Percentiles rank a stretch among this genome's conserved stretches.
phyloP scores from a whole-genome alignment of 805 yeast genomes.

The Saturnispora hagleri region DNA sequence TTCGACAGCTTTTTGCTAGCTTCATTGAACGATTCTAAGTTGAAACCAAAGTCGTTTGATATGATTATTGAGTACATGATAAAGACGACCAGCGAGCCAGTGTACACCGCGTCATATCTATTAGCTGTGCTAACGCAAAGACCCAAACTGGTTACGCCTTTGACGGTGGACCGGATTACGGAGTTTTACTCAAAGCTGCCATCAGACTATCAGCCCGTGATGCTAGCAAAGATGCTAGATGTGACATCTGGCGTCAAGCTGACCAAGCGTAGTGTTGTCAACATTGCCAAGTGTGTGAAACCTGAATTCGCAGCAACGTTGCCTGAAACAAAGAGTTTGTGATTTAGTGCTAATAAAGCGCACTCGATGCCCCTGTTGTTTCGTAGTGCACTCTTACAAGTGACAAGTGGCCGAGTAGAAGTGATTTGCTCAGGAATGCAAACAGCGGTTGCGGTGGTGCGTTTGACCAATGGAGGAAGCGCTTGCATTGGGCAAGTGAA shows the following conservation, averaged over 20 bases:
- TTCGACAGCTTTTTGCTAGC: background rate
- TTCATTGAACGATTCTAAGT: background rate
- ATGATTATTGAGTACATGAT: background rate
- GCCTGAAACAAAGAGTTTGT: background rate
- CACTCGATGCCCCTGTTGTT: background rate
- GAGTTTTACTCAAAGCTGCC: background rate
- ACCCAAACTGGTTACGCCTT: background rate
- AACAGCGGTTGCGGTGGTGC: too few relatives aligned
- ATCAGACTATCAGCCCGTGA: background rate
- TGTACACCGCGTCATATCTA: background rate
- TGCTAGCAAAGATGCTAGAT: background rate
- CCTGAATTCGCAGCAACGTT: background rate
- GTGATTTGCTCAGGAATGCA: too few relatives aligned
- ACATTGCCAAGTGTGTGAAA: background rate
- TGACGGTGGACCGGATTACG: background rate
- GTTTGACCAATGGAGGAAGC: too few relatives aligned
- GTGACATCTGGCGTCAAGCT: background rate
- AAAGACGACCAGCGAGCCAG: background rate
- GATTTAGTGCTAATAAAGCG: background rate
- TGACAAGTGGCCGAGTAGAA: too few relatives aligned
- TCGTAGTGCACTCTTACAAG: too few relatives aligned
- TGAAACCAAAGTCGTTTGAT: background rate
- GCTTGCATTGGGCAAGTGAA: too few relatives aligned
- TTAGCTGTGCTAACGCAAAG: background rate
- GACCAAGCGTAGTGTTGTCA: background rate